Conservation (phyloP, 2,329 filamentous ascomycete species). For the Colletotrichum karsti region DNA sequence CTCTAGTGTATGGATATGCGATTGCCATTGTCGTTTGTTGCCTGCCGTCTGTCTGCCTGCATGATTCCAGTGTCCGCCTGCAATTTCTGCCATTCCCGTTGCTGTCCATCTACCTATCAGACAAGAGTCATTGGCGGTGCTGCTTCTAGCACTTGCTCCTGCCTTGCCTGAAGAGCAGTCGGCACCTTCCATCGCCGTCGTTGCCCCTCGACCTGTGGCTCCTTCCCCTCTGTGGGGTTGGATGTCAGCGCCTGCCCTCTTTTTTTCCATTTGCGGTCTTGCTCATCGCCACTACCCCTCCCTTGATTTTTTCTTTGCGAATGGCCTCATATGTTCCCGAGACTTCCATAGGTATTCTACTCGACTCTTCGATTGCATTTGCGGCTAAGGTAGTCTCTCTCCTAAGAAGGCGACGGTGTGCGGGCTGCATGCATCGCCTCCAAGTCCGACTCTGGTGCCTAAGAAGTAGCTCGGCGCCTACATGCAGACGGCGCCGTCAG, state of each 20-base stretch:
- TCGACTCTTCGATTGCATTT: background rate
- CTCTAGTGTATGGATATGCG: too few species aligned
- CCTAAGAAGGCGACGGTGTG: background rate
- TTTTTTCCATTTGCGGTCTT: background rate
- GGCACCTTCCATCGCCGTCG: background rate
- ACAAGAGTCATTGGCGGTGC: too few species aligned
- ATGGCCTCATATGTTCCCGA: background rate
- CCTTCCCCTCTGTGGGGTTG: background rate
- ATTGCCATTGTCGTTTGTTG: too few species aligned
- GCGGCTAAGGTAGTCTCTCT: background rate
- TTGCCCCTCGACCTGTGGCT: background rate
- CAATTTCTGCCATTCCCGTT: too few species aligned
- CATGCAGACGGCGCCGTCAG: background rate
- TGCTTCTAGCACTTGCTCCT: background rate
- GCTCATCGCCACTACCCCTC: background rate
- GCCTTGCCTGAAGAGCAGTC: too few species aligned
- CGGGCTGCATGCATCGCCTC: background rate
- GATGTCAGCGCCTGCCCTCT: background rate
- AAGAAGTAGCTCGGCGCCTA: slow-evolving; percentile 1
- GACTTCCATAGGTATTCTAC: slow-evolving; percentile 6
- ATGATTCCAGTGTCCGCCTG: too few species aligned
- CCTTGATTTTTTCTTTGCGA: background rate
- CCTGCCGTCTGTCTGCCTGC: too few species aligned
- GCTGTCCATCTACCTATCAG: too few species aligned
- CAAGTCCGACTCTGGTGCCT: background rate